Base-by-base conservation (phyloP, 2,329 filamentous ascomycete genomes). In the Tolypocladium ovalisporum region DNA sequence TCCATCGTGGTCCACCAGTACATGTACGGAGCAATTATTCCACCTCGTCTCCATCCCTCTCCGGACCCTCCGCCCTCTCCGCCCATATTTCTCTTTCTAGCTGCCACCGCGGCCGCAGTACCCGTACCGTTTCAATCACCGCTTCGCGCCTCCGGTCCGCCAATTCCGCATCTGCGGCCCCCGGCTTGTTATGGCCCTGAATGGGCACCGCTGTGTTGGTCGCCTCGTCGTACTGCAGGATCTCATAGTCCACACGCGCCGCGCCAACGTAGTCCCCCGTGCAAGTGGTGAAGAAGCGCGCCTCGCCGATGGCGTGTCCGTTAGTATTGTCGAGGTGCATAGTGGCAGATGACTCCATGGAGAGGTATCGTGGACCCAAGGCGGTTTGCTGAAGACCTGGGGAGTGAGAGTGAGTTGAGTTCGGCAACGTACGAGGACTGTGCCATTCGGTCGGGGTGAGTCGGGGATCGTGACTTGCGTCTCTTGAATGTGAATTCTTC, bases 71-170 rank as follows among this genome's bases (percentile, higher is more conserved):
- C 6, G 57, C 59, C 42, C 57, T 55, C 7, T 54, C 32, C 24
- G 56, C 60, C 90, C 91, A 96, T 36, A 86, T 90, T 58, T 79
- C 76, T 65, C 76, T 76, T 75, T 96, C 92, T 52, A 96, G 70
- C 40, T 63, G 63, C 64, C 80, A 76, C 2, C 92, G 81, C 44
- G 74, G 71, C n/a, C 71, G 68, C 52, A 86, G 75, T 56, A 94
- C 83, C 59, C n/a, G n/a, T n/a, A n/a, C 22, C 9, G 3, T 51
- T n/a, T 8, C n/a, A n/a, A 51, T 8, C 47, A 51, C 47, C 47
- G n/a, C 47, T 10, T 1, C 17, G 3, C 47, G 27, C 9, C 47
- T 10, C 17, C 17, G 9, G 27, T n/a, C 6, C 17, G 27, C 17
- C 9, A 8, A 51, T 2, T 32, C 71, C 72, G 54, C 35, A 27